Conservation (phyloP, 116 monocot genomes). For the Cymodocea nodosa region DNA sequence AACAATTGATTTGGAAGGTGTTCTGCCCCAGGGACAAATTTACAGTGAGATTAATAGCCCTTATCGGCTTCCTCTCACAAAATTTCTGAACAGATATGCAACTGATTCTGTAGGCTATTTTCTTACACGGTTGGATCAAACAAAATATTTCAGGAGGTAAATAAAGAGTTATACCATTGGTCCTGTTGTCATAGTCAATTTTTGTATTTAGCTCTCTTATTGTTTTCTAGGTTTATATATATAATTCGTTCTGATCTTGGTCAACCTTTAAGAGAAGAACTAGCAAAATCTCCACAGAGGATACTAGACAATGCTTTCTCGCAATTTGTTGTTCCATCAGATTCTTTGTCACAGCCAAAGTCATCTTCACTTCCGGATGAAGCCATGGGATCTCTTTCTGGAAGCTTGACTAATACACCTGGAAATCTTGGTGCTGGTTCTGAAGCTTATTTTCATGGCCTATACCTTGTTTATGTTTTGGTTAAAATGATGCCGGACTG, state of each 20-base stretch:
- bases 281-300: conserved; percentile 84
- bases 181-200: neutral
- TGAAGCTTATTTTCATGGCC: conserved; percentile 92
- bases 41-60: conserved; percentile 99
- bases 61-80: conserved; percentile 82
- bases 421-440: conserved; percentile 26
- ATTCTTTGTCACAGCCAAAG: conserved; percentile 25
- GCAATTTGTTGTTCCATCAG: conserved; percentile 37
- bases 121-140: conserved; percentile 69
- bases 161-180: neutral
- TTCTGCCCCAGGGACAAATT: conserved; percentile 85
- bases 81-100: conserved; percentile 92
- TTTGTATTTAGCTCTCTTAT: neutral
- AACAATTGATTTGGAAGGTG: conserved; percentile 89
- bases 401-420: conserved; percentile 22
- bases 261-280: conserved; percentile 74
- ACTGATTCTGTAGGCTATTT: conserved; percentile 90
- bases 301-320: conserved; percentile 82
- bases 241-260: conserved; percentile 90
- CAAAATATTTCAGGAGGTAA: conserved; percentile 87
- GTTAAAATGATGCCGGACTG: conserved; percentile 95
- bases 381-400: conserved; percentile 22
- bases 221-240: conserved; percentile 61
- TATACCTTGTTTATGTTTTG: conserved; percentile 65
- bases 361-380: conserved; percentile 45